Base-by-base conservation (phyloP, 352 stramenopile genomes). In the Phytopythium sindhum region DNA sequence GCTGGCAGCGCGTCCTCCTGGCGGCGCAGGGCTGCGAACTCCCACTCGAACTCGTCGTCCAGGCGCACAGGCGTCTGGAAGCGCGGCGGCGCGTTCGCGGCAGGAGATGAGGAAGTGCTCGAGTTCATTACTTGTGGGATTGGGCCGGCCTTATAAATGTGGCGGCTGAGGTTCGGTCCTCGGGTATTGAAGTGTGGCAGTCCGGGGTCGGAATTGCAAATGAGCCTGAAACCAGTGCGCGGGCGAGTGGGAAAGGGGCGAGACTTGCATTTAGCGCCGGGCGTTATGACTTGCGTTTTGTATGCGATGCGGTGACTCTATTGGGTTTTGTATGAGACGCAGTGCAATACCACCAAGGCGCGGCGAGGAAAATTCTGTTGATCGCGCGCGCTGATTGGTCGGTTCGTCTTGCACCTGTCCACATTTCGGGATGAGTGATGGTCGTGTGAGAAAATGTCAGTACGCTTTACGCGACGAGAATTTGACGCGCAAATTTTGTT, bases 281-380 rank as follows among this genome's bases (percentile, higher is more conserved):
- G 2, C n/a, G 21, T 2, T 15, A 6, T 55, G 14, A 33, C 48
- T 55, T 55, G 48, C 5, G 9, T 1, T 55, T 55, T 55, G 48
- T 55, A 50, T 57, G 1, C 48, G 33, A 39, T 2, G 33, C 10
- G 33, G 2, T 39, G 1, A 39, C 14, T 39, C 5, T 39, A 10
- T 57, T 57, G 51, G 0, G 6, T 17, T 58, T 58, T 58, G 52
- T 45, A 53, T 56, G 59, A 15, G 47, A 60, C 59, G 63, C 65
- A 73, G 54, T 64, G 50, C 24, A 23, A 10, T 10, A 28, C 39
- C 12, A 24, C n/a, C 6, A 17, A 9, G 21, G 4, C 19, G 17
- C 19, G 9, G 33, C 33, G 53, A 42, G 69, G 75, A 81, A 84
- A 53, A 60, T 81, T 81, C 72, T 63, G 53, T 59, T 55, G 23